These are phyloP conservation scores for Rubroshorea leprosula DNA, from an alignment of 345 rosid genomes.

Conservation along the genomic window DNA sequence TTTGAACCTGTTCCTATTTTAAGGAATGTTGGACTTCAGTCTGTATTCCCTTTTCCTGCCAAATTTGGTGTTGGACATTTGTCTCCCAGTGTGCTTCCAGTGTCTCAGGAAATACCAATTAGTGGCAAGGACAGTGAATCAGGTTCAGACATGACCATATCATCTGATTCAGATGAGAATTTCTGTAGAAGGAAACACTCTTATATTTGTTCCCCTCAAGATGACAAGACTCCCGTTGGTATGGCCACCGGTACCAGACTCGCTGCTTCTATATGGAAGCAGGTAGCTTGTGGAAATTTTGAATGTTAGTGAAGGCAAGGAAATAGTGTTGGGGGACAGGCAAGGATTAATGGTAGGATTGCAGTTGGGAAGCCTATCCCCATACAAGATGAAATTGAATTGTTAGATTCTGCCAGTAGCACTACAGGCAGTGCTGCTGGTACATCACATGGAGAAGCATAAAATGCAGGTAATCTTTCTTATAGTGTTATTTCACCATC, in stretches of 20 bases:
- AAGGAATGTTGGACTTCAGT: slow-evolving; percentile 27
- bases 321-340: slow-evolving; percentile 17
- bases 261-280: too few species aligned
- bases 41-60: slow-evolving; percentile 34
- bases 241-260: too few species aligned
- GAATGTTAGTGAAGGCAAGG: slow-evolving; percentile 1
- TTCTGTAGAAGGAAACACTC: too few species aligned
- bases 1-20: too few species aligned
- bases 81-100: slow-evolving; percentile 32
- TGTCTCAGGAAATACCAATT: slow-evolving; percentile 25
- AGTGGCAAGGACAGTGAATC: slow-evolving; percentile 34
- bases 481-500: slow-evolving; percentile 30
- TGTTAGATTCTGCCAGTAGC: slow-evolving; percentile 62
- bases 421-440: slow-evolving; percentile 63
- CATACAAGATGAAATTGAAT: slow-evolving; percentile 46
- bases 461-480: slow-evolving; percentile 38
- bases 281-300: too few species aligned
- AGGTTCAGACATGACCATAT: slow-evolving; percentile 60
- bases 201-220: slow-evolving; percentile 52
- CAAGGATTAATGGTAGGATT: slow-evolving; percentile 20
- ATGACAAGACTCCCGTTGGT: slow-evolving; percentile 30
- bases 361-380: too few species aligned
- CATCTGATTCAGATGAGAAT: slow-evolving; percentile 62
- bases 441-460: slow-evolving; percentile 34
- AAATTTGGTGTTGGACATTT: slow-evolving; percentile 35